These are phyloP conservation scores for Cytospora paraplurivora DNA, from an alignment of 2,329 filamentous ascomycete genomes.

Conservation along the genomic window DNA sequence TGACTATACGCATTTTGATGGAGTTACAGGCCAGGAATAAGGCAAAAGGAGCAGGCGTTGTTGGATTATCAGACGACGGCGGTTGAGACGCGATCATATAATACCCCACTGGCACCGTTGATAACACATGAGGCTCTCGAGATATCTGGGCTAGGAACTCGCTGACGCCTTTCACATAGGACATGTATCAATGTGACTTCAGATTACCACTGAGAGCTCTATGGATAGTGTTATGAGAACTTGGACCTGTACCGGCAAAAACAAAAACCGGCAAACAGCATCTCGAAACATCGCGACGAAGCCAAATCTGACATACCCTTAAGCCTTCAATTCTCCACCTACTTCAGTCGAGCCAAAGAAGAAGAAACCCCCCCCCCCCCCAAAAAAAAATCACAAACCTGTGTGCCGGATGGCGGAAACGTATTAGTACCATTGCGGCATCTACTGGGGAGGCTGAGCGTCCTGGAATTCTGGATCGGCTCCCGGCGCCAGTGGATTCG, in stretches of 20 bases:
- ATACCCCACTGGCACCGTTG: conserved; percentile 11
- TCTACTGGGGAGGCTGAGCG: neutral
- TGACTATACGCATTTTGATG: conserved; percentile 13
- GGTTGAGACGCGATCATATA: conserved; percentile 11
- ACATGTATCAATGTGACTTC: neutral
- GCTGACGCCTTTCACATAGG: neutral
- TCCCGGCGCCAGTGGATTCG: neutral
- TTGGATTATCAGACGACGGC: neutral
- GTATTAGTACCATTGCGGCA: neutral
- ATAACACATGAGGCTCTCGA: neutral
- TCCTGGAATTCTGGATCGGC: neutral
- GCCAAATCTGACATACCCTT: neutral
- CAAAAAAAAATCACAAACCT: no score
- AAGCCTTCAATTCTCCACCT: neutral
- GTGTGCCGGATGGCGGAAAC: no score
- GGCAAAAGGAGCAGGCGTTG: conserved; percentile 11
- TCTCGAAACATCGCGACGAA: neutral
- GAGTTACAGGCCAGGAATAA: conserved; percentile 13
- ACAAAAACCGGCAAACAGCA: neutral
- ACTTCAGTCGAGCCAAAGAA: neutral
- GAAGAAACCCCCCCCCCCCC: no score
- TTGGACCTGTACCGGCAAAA: neutral
- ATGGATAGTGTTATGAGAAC: neutral
- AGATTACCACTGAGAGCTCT: neutral
- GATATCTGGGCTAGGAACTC: neutral